Conservation (phyloP, 2,329 filamentous ascomycete species). For the Cryoendolithus antarcticus region DNA sequence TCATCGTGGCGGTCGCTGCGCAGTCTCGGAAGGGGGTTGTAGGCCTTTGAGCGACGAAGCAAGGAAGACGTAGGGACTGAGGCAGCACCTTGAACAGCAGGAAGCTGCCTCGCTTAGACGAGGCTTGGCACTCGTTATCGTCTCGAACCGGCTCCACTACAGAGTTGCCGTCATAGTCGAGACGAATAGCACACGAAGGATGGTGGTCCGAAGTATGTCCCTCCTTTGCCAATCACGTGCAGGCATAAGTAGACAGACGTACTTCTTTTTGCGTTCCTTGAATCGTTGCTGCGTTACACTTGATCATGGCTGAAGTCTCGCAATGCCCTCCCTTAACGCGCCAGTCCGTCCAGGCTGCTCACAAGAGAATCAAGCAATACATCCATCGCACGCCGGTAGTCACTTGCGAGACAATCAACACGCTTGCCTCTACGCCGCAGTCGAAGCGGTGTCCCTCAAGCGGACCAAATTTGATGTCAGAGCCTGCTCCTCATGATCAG, state of each 20-base stretch:
- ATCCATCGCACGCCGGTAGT: conserved; percentile 76
- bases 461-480: conserved; percentile 2
- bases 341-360: conserved; percentile 57
- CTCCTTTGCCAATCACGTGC: too few species aligned
- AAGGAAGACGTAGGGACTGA: too few species aligned
- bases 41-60: background rate
- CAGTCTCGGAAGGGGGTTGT: background rate
- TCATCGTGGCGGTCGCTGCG: conserved; percentile 25
- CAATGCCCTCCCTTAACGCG: conserved; percentile 56
- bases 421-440: conserved; percentile 61
- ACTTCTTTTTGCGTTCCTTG: too few species aligned
- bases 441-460: conserved; percentile 13
- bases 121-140: too few species aligned
- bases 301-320: conserved; percentile 31
- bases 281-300: too few species aligned
- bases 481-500: conserved; percentile 4
- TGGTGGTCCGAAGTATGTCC: too few species aligned
- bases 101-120: too few species aligned
- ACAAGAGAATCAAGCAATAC: conserved; percentile 57
- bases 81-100: too few species aligned
- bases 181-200: too few species aligned
- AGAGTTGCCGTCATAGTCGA: too few species aligned
- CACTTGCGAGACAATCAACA: conserved; percentile 63
- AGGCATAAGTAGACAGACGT: too few species aligned
- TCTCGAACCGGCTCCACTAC: too few species aligned